Conservation (phyloP, 306 rosid species). For the Fagus crenata region DNA sequence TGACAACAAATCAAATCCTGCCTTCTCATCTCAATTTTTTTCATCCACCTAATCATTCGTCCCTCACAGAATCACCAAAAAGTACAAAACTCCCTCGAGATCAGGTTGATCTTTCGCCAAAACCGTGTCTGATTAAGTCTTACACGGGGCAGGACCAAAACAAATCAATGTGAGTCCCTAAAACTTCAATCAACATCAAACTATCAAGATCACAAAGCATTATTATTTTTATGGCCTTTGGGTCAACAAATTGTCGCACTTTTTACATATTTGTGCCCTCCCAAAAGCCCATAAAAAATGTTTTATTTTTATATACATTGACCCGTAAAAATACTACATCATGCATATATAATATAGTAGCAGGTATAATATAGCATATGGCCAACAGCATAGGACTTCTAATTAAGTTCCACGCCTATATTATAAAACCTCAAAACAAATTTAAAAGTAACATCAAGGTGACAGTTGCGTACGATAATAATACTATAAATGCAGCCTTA, state of each 20-base stretch:
- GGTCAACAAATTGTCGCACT: not conserved
- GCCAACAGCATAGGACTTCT: not conserved
- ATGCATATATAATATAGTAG: not conserved
- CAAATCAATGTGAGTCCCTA: no score
- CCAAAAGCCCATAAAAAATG: not conserved
- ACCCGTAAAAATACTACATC: not conserved
- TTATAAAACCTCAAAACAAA: no score
- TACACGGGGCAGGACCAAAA: no score
- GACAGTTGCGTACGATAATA: no score
- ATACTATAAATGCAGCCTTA: no score
- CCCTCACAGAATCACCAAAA: not conserved
- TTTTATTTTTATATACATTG: not conserved
- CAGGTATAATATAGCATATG: not conserved
- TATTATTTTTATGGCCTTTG: no score
- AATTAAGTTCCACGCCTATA: not conserved
- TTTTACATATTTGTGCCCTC: not conserved
- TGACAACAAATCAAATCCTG: not conserved
- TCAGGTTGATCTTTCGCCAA: no score
- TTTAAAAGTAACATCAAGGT: no score
- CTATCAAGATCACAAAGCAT: no score
- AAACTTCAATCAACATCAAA: no score
- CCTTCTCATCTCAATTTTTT: not conserved
- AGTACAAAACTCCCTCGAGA: no score
- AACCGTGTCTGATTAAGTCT: no score
- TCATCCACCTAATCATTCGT: not conserved